Conservation (phyloP, 1,139 yeast genomes). For the Yamadazyma sp. region DNA sequence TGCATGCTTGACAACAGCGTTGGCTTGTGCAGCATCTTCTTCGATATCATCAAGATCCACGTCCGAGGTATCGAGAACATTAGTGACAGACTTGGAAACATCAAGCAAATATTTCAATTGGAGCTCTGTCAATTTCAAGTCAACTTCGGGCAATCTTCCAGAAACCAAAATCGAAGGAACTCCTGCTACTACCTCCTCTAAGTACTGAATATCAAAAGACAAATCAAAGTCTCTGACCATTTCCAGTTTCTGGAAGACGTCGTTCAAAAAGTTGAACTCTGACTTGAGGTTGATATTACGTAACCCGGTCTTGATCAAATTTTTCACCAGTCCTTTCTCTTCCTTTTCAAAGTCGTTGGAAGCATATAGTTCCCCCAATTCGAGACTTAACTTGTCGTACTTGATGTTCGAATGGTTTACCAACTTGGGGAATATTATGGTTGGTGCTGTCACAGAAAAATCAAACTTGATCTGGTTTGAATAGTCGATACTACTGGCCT, state of each 20-base stretch:
- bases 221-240: conserved; percentile 73
- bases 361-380: conserved; percentile 82
- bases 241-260: conserved; percentile 52
- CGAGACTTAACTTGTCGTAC: conserved; percentile 66
- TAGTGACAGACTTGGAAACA: conserved; percentile 57
- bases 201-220: conserved; percentile 58
- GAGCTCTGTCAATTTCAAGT: conserved; percentile 70
- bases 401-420: conserved; percentile 38
- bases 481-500: conserved; percentile 61
- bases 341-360: conserved; percentile 52
- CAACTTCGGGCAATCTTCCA: conserved; percentile 68
- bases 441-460: conserved; percentile 75
- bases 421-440: conserved; percentile 70
- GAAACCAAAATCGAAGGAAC: conserved; percentile 54
- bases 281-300: conserved; percentile 70
- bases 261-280: conserved; percentile 49
- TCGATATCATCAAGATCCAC: conserved; percentile 52
- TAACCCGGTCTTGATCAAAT: conserved; percentile 64
- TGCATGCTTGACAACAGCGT: conserved; percentile 40
- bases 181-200: conserved; percentile 36
- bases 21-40: conserved; percentile 62
- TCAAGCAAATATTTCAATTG: conserved; percentile 65
- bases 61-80: conserved; percentile 45
- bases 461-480: conserved; percentile 68
- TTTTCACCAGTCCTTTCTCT: conserved; percentile 26